Percentiles rank a stretch among this genome's conserved stretches.
Evolutionary conservation across 2,329 filamentous ascomycete species (phyloP).

Genomic region (Drechslera avenae): DNA sequence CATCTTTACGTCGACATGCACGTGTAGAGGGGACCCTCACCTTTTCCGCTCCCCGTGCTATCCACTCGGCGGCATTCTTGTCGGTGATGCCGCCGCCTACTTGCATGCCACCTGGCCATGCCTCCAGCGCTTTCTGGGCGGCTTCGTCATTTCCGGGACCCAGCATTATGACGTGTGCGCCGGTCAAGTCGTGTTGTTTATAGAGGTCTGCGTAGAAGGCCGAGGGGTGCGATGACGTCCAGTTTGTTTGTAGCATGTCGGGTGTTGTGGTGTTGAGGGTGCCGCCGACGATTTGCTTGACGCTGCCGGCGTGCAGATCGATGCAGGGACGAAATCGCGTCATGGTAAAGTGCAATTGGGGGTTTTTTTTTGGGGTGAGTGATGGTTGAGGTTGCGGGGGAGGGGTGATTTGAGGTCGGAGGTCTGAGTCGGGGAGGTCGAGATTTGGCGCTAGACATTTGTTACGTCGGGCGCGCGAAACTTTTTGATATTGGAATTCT

Average conservation of each 20-base stretch:
- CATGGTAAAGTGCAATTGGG: constrained; percentile 59
- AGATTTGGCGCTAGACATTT: constrained; percentile 22
- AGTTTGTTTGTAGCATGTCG: constrained; percentile 78
- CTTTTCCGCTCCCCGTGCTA: constrained; percentile 86
- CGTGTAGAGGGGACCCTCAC: constrained; percentile 55
- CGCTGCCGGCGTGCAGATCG: constrained; percentile 93
- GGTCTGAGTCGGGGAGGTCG: constrained; percentile 21
- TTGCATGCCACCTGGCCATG: constrained; percentile 83
- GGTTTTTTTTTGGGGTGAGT: neutral
- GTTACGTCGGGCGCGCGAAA: constrained; percentile 1
- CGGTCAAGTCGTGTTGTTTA: constrained; percentile 71
- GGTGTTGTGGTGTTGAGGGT: constrained; percentile 63
- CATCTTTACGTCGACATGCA: neutral
- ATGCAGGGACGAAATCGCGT: constrained; percentile 95
- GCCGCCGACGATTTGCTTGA: constrained; percentile 98
- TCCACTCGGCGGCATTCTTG: constrained; percentile 82
- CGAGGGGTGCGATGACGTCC: constrained; percentile 82
- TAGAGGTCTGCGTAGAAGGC: constrained; percentile 83
- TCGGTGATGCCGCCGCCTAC: constrained; percentile 94
- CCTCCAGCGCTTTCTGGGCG: constrained; percentile 73
- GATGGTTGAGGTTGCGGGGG: constrained; percentile 18
- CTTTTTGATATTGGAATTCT: constrained; percentile 5
- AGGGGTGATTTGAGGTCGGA: constrained; percentile 23
- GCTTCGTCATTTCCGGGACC: constrained; percentile 84
- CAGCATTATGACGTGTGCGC: constrained; percentile 96